Conservation (phyloP, 306 rosid species). For the Rosa lucieae region DNA sequence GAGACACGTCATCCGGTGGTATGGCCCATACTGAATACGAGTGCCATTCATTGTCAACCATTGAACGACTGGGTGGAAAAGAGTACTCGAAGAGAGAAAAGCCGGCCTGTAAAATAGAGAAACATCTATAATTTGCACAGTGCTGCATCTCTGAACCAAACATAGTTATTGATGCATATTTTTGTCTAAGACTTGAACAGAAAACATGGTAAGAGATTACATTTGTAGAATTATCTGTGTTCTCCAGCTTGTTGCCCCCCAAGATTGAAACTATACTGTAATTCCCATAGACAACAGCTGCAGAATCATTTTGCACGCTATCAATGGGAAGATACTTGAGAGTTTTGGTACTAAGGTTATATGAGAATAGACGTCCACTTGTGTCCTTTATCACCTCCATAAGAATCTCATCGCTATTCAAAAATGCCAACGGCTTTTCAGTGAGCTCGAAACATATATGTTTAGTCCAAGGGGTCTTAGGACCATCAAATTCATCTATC, state of each 20-base stretch:
- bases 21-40: conserved; percentile 82
- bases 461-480: background rate
- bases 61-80: too few species aligned
- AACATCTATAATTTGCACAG: background rate
- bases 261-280: background rate
- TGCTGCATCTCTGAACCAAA: background rate
- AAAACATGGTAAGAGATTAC: background rate
- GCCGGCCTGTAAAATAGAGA: background rate
- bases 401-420: background rate
- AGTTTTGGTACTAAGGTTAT: background rate
- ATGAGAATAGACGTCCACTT: background rate
- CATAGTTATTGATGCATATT: background rate
- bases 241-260: background rate
- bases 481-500: background rate
- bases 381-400: background rate
- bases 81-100: background rate
- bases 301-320: background rate
- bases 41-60: conserved; percentile 4
- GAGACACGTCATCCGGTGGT: conserved; percentile 59
- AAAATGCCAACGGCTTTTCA: background rate
- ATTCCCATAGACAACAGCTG: background rate
- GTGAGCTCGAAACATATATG: background rate
- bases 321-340: background rate
- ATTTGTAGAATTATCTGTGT: background rate
- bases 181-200: background rate